A percentile compares a stretch with the other conserved stretches of the same genome.
phyloP scores from a whole-genome alignment of 371 early-diverging fungal species.

The Fennellomyces sp. region DNA sequence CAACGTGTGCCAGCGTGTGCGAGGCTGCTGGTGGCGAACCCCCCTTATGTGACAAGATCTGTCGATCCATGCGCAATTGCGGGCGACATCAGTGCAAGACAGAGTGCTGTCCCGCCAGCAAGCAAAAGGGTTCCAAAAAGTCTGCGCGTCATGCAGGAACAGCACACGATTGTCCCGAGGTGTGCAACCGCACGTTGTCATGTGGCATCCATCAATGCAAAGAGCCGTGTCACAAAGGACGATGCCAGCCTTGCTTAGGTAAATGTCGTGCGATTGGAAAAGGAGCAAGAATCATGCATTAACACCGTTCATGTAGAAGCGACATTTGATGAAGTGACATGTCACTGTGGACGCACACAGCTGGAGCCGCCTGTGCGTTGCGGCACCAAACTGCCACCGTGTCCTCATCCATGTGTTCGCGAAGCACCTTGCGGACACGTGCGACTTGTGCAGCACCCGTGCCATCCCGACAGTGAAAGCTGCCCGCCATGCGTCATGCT shows the following conservation, averaged over 20 bases:
- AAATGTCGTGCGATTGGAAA: slow-evolving; percentile 9
- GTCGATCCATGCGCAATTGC: slow-evolving; percentile 64
- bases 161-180: slow-evolving; percentile 64
- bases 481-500: slow-evolving; percentile 80
- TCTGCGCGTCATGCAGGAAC: slow-evolving; percentile 27
- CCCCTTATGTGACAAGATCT: slow-evolving; percentile 65
- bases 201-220: slow-evolving; percentile 74
- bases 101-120: slow-evolving; percentile 61
- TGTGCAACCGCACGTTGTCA: slow-evolving; percentile 65
- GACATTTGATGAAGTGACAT: slow-evolving; percentile 69
- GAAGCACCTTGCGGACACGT: slow-evolving; percentile 73
- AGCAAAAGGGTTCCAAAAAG: slow-evolving; percentile 31
- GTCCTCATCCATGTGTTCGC: slow-evolving; percentile 68
- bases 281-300: background rate
- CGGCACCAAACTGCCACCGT: slow-evolving; percentile 68
- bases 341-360: slow-evolving; percentile 76
- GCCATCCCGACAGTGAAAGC: slow-evolving; percentile 72
- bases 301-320: slow-evolving; percentile 35
- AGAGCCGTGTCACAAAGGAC: slow-evolving; percentile 72
- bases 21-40: slow-evolving; percentile 45
- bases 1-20: slow-evolving; percentile 52
- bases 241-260: slow-evolving; percentile 72
- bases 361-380: slow-evolving; percentile 78
- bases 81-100: slow-evolving; percentile 67
- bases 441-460: slow-evolving; percentile 66